Base-by-base conservation (phyloP, 1,284 basidiomycete species). In the Cutaneotrichosporon daszewskae region DNA sequence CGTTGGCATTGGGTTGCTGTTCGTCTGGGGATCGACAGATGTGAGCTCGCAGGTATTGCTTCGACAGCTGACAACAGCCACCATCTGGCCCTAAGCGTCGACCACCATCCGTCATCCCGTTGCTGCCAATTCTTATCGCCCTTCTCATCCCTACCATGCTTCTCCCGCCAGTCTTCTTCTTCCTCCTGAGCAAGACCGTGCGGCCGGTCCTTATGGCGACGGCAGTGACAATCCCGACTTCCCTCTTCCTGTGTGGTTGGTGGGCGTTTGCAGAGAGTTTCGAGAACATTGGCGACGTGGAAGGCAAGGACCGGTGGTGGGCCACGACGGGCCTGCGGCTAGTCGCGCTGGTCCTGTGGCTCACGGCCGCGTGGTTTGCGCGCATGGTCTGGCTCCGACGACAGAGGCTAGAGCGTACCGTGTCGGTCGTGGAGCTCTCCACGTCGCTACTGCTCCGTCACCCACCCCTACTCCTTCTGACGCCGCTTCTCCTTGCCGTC, bases 251-350 rank as follows among this genome's bases (percentile, higher is more conserved):
- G 34, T 87, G 84, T 38, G 82, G 87, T 14, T 69, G 88, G 43
- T 91, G 87, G 84, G 87, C 87, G 2, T 87, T 94, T 57, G 77
- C 84, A 8, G 90, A 87, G 23, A 89, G 87, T 61, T 94, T 94
- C 59, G 85, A 90, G 76, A 84, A 84, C 75, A 81, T 80, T 45
- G 72, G 74, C 23, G 81, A 79, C 47, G 80, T 81, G 23, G 68
- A 71, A 16, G 83, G 83, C 10, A 84, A 82, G 76, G 86, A 85
- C 8, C 46, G 54, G n/a, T 48, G 80, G 85, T 58, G 89, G 88
- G 81, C 68, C 4, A 68, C 68, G 1, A 68, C 62, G 78, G 69
- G 82, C 12, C 68, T 89, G 12, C 80, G 91, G 17, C 62, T 91
- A 37, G 86, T 90, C 63, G 80, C 89, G 1, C 59, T 89, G 25